These are phyloP conservation scores for Eurotiales sp. DNA, from an alignment of 2,329 filamentous ascomycete species.

Conservation along the genomic window DNA sequence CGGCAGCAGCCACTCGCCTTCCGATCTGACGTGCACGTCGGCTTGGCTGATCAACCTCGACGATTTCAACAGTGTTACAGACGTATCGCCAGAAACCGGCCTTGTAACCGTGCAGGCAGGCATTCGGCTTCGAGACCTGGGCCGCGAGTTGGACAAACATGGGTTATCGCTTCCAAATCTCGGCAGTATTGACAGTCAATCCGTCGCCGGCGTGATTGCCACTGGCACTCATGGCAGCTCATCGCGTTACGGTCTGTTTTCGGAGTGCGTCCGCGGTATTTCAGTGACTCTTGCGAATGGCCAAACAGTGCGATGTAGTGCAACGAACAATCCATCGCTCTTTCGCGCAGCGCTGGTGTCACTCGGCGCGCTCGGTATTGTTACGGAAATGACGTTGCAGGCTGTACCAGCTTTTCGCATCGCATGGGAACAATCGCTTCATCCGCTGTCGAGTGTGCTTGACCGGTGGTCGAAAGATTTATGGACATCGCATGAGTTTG, in stretches of 20 bases:
- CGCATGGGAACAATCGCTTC: constrained; percentile 77
- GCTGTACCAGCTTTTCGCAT: constrained; percentile 79
- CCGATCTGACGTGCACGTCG: constrained; percentile 85
- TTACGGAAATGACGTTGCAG: constrained; percentile 82
- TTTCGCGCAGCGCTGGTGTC: constrained; percentile 86
- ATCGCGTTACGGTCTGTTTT: constrained; percentile 76
- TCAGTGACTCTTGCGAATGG: constrained; percentile 82
- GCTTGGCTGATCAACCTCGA: constrained; percentile 95
- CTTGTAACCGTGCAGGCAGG: constrained; percentile 80
- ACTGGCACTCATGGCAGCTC: constrained; percentile 94
- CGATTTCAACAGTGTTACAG: constrained; percentile 68
- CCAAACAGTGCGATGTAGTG: constrained; percentile 65
- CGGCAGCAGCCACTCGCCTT: constrained; percentile 91
- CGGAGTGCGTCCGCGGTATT: constrained; percentile 69
- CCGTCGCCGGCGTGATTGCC: constrained; percentile 83
- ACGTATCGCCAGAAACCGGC: constrained; percentile 62
- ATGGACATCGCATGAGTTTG: constrained; percentile 84
- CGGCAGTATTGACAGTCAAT: constrained; percentile 93
- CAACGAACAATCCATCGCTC: constrained; percentile 66
- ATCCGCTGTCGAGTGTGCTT: constrained; percentile 65
- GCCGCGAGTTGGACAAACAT: constrained; percentile 66
- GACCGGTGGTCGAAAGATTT: constrained; percentile 67
- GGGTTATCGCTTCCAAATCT: constrained; percentile 86
- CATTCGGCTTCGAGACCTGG: constrained; percentile 73
- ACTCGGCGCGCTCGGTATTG: constrained; percentile 83